Base-by-base conservation (phyloP, 495 filamentous ascomycete genomes). In the Penicillium herquei region DNA sequence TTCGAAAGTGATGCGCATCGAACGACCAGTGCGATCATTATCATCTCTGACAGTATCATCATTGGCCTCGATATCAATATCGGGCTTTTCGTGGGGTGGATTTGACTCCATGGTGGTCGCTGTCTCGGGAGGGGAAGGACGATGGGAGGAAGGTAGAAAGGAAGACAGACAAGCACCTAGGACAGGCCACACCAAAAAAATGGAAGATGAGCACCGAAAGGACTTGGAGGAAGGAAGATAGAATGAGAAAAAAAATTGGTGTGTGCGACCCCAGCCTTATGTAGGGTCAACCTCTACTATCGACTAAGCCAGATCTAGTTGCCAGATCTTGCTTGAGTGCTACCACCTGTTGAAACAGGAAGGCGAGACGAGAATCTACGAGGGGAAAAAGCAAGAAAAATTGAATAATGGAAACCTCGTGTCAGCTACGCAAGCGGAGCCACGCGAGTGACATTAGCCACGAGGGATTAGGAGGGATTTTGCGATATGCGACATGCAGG, bases 1-100 rank as follows among this genome's bases (percentile, higher is more conserved):
- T 11, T 69, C 59, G 45, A 69, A 71, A 9, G 57, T 62, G 34
- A 70, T 67, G 14, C 56, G 50, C 21, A 21, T 52, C 4, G 39
- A 17, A 6, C 65, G 63, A 9, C 50, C 63, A 6, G 40, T 40
- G 0, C 54, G 59, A 21, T 64, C 61, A 35, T 16, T 11, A 30
- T 63, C 63, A n/a, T 63, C 53, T 9, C 51, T 51, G 11, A 47
- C 3, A 30, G 50, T 39, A 16, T 56, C 49, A 21, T 41, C 54
- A 10, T 58, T 52, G 7, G 66, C 51, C 46, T 69, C 64, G 35
- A 54, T 16, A 17, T 65, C 64, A 41, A 56, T 6, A 13, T 65
- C 61, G 7, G 49, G 21, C 54, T 39, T 65, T 44, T 31, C 31
- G 32, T 59, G 21, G 13, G 57, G 6, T 17, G 42, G 9, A 11